These are phyloP conservation scores for Cladosporium austrohemisphaericum DNA, from an alignment of 2,329 filamentous ascomycete genomes.

Conservation along the genomic window DNA sequence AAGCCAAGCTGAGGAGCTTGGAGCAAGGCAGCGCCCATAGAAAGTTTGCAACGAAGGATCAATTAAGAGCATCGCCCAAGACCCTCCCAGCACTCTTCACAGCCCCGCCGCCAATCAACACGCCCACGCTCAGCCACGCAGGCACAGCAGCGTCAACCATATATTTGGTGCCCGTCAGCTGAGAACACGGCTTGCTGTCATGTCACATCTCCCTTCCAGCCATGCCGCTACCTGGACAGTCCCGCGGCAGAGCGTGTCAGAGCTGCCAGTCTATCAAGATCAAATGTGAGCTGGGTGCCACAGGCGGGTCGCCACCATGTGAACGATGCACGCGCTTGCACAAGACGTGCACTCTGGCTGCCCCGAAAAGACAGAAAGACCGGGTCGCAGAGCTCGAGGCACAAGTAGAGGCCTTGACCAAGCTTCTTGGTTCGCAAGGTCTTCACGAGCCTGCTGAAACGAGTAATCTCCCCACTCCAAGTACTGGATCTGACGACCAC, in stretches of 20 bases:
- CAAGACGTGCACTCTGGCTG: conserved; percentile 27
- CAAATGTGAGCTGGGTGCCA: conserved; percentile 26
- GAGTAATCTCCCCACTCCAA: neutral
- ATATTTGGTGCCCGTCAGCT: too few relatives aligned
- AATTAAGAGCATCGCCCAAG: too few relatives aligned
- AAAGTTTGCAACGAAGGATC: too few relatives aligned
- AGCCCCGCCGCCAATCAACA: neutral
- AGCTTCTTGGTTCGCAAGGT: conserved; percentile 25
- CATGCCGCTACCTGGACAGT: conserved; percentile 10
- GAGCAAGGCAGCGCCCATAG: too few relatives aligned
- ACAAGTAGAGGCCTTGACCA: conserved; percentile 28
- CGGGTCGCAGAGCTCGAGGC: conserved; percentile 29
- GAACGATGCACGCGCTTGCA: conserved; percentile 27
- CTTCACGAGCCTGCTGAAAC: conserved; percentile 17
- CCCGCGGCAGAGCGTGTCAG: conserved; percentile 24
- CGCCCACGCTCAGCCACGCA: neutral
- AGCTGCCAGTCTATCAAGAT: conserved; percentile 28
- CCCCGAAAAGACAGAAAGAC: conserved; percentile 26
- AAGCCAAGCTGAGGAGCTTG: neutral
- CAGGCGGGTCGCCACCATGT: conserved; percentile 23
- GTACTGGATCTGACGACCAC: neutral
- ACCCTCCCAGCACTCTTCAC: too few relatives aligned
- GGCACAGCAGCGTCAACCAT: conserved; percentile 2
- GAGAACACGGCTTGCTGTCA: too few relatives aligned
- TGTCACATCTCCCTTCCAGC: neutral